These are phyloP conservation scores for Apocynum venetum DNA, from an alignment of 257 asterid species.

Conservation along the genomic window DNA sequence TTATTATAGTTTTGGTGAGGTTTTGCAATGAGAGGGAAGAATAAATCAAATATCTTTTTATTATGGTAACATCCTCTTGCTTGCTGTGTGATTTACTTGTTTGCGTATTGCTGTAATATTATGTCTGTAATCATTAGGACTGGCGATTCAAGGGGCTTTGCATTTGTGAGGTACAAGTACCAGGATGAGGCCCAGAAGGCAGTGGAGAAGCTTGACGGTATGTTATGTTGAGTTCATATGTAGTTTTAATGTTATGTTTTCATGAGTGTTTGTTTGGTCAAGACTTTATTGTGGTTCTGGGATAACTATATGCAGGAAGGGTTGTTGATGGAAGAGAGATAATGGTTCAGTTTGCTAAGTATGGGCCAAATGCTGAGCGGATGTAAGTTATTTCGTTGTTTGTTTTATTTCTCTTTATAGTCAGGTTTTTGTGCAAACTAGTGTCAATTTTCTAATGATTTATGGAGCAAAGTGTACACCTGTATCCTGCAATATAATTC, in stretches of 20 bases:
- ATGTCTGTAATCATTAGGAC: slow-evolving; percentile 43
- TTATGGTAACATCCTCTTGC: too few relatives aligned
- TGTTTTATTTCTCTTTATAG: not conserved
- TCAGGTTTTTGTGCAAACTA: not conserved
- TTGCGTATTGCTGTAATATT: not conserved
- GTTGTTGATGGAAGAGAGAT: slow-evolving; percentile 97
- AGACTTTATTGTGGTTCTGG: not conserved
- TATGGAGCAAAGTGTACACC: not conserved
- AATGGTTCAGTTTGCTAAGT: slow-evolving; percentile 97
- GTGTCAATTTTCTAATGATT: not conserved
- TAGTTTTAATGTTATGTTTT: not conserved
- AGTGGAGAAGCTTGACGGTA: slow-evolving; percentile 94
- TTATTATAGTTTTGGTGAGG: not conserved
- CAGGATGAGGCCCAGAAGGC: slow-evolving; percentile 96
- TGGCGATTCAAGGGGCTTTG: slow-evolving; percentile 98
- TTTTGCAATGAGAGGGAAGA: not conserved
- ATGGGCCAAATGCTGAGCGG: slow-evolving; percentile 94
- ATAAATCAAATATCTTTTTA: not conserved
- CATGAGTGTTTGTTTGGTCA: not conserved
- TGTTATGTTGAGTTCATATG: slow-evolving; percentile 5
- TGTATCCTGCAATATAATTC: not conserved
- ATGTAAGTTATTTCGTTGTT: slow-evolving; percentile 46
- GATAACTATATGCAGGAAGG: slow-evolving; percentile 45
- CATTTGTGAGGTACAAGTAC: slow-evolving; percentile 90
- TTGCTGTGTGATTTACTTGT: not conserved